Conservation (phyloP, 225 moss, liverwort and hornwort species). For the Pseudisothecium myosuroides region DNA sequence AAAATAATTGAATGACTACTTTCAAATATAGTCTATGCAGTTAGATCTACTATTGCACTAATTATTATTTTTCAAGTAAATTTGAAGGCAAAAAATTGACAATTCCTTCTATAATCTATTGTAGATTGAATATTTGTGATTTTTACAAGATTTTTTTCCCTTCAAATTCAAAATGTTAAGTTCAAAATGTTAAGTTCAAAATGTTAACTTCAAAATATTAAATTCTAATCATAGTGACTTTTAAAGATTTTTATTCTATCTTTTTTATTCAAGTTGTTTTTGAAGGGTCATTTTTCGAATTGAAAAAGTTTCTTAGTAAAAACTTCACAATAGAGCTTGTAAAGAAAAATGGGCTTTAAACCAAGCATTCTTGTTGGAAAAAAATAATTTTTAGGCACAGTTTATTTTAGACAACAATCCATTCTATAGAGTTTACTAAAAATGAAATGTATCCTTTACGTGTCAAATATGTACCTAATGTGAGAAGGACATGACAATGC, state of each 20-base stretch:
- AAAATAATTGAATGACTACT: not conserved
- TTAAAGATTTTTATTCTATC: not conserved
- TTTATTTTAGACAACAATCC: not conserved
- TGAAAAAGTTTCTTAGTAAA: not conserved
- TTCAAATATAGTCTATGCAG: not conserved
- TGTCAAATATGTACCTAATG: not conserved
- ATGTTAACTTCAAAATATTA: not conserved
- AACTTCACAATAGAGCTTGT: not conserved
- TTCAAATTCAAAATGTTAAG: not conserved
- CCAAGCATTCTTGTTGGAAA: accelerated
- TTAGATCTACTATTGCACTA: not conserved
- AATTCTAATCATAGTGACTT: not conserved
- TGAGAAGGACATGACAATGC: too few relatives aligned
- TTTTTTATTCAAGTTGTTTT: not conserved
- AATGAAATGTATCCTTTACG: too few relatives aligned
- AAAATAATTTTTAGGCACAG: not conserved
- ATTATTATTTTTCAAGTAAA: not conserved
- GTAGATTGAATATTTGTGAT: not conserved
- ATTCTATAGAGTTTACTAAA: not conserved
- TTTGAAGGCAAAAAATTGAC: too few relatives aligned
- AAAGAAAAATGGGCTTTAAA: not conserved
- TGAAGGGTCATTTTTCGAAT: not conserved
- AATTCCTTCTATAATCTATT: not conserved
- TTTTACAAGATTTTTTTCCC: not conserved
- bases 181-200: too few relatives aligned